Conservation (phyloP, 2,329 filamentous ascomycete genomes). For the Xylariaceae sp. region DNA sequence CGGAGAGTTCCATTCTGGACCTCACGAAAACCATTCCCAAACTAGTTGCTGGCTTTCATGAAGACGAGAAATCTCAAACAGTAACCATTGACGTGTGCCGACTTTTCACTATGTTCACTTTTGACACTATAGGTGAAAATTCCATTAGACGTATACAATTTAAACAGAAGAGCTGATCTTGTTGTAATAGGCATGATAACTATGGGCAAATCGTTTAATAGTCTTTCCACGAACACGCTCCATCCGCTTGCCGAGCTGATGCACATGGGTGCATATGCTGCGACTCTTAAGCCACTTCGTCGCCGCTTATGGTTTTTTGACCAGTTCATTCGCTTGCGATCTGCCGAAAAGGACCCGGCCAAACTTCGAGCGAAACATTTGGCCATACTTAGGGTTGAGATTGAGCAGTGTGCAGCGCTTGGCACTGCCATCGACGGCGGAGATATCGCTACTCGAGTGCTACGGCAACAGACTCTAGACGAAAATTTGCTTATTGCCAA, state of each 20-base stretch:
- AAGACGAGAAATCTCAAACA: not conserved
- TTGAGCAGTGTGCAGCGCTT: not conserved
- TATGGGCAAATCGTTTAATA: not conserved
- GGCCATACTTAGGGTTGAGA: not conserved
- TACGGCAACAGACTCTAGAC: too few relatives aligned
- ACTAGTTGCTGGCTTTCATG: not conserved
- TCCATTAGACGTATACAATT: not conserved
- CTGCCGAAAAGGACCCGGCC: not conserved
- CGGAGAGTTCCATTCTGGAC: not conserved
- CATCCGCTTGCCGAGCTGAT: constrained; percentile 10
- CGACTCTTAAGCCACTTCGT: not conserved
- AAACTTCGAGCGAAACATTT: not conserved
- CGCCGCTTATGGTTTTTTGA: constrained; percentile 2
- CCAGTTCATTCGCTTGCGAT: not conserved
- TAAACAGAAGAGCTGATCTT: not conserved
- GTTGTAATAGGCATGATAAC: constrained; percentile 4
- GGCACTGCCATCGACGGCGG: constrained; percentile 26
- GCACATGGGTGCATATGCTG: constrained; percentile 5
- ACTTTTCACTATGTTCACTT: constrained; percentile 5
- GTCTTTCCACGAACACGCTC: not conserved
- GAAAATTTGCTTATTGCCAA: too few relatives aligned
- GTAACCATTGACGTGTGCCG: not conserved
- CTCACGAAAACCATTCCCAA: not conserved
- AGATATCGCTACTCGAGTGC: constrained; percentile 40
- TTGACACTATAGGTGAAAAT: constrained; percentile 1